A percentile compares a stretch with the other conserved stretches of the same genome.
phyloP scores from a whole-genome alignment of 164 flowering plant species.

The Vitis vinifera region ASM3070453v1 NC_081814.1:8288001-8288500 shows the following conservation, averaged over 20 bases:
- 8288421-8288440: slow-evolving; percentile 70
- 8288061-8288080: slow-evolving; percentile 61
- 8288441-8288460: slow-evolving; percentile 77
- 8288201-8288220: slow-evolving; percentile 77
- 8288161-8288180: slow-evolving; percentile 66
- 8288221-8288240: slow-evolving; percentile 79
- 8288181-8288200: slow-evolving; percentile 51
- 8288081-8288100: slow-evolving; percentile 40
- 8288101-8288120: slow-evolving; percentile 32
- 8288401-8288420: slow-evolving; percentile 72
- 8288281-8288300: slow-evolving; percentile 65
- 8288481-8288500: slow-evolving; percentile 91
- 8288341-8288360: slow-evolving; percentile 87
- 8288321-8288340: slow-evolving; percentile 92
- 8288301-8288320: slow-evolving; percentile 59
- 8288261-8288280: slow-evolving; percentile 96
- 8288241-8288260: slow-evolving; percentile 85
- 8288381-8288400: slow-evolving; percentile 73
- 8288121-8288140: slow-evolving; percentile 65
- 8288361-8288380: slow-evolving; percentile 85
- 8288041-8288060: slow-evolving; percentile 77
- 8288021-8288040: slow-evolving; percentile 70
- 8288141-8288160: slow-evolving; percentile 81
- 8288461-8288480: slow-evolving; percentile 96
- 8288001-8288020: slow-evolving; percentile 77